Evolutionary conservation across 176 grass and related monocot genomes (phyloP), one percentile per base, ranked within the genome.

Genomic region (Triticum dicoccoides): DNA sequence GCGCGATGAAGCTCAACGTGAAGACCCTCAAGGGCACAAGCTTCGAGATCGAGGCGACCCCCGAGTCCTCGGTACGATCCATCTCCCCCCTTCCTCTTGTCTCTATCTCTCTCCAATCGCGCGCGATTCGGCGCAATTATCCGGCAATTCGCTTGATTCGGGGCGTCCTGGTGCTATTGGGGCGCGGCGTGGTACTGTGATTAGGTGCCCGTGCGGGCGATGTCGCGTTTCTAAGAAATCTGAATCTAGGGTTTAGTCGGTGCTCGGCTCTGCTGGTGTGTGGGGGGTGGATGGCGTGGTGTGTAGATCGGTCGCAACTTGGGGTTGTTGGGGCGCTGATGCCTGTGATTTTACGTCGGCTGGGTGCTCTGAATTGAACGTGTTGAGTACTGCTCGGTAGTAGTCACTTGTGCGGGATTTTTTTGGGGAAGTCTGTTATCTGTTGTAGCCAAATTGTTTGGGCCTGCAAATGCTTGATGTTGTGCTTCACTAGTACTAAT

Each of bases 11-110:
- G 95, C 79, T 97, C 29, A 91, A 89, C 81, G 95, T 97, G 52
- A 97, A 97, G 82, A 97, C 92, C 44, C 90, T 97, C 4, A 97
- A 97, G 88, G 95, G 95, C 82, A 94, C 92, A 2, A 94, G 20
- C 83, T 97, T 97, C 90, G 90, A 97, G 95, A 92, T 97, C 90
- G 95, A 94, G 75, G 95, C 86, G 67, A 81, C 45, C 41, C 82
- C 88, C 17, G 90, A 91, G 39, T 78, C 89, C 72, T 86, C 85
- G 88, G 95, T 97, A 94, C 85, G 76, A 37, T 72, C 76, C 58
- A 8, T 29, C 11, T 54, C 7, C 27, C 11, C 77, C 76, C 51
- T 27, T 20, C 9, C 4, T 8, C 9, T 9, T 21, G 4, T 47
- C 1, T 1, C 10, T 0, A 4, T 12, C 9, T 23, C 8, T 8